Conservation (phyloP, 345 rosid genomes). For the Dipteronia dyeriana region DNA sequence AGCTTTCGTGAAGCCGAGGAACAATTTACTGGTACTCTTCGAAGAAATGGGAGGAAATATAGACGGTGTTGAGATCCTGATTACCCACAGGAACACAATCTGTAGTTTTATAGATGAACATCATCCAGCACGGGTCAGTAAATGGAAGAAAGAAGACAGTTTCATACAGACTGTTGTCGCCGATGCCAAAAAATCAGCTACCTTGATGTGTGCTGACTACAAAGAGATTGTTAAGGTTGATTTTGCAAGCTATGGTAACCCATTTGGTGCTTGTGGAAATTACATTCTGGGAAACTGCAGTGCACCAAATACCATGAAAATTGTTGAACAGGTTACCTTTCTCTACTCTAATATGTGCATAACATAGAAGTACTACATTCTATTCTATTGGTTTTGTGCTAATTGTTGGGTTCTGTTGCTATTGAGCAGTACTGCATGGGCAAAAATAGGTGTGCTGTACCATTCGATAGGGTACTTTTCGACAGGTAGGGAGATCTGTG, state of each 20-base stretch:
- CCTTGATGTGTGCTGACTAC: conserved; percentile 26
- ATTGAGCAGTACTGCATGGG: conserved; percentile 41
- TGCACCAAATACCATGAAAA: conserved; percentile 29
- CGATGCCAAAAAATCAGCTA: conserved; percentile 30
- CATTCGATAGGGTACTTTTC: conserved; percentile 27
- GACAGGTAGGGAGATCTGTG: conserved; percentile 28
- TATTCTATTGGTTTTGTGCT: not conserved
- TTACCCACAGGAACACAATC: conserved; percentile 42
- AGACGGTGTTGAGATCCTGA: conserved; percentile 32
- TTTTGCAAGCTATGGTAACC: conserved; percentile 55
- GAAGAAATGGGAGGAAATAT: conserved; percentile 44
- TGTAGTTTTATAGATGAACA: conserved; percentile 42
- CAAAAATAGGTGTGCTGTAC: conserved; percentile 34
- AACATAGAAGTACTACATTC: not conserved
- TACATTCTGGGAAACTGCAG: conserved; percentile 38
- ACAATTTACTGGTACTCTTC: conserved; percentile 42
- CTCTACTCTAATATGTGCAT: not conserved
- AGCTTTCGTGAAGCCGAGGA: conserved; percentile 38
- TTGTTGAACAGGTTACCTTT: conserved; percentile 35
- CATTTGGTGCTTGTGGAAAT: conserved; percentile 40
- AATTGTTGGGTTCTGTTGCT: not conserved
- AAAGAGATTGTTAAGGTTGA: conserved; percentile 35
- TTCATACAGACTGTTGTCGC: conserved; percentile 22
- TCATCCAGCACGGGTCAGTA: conserved; percentile 28
- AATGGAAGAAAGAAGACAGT: conserved; percentile 31